Conservation (phyloP, 2,329 filamentous ascomycete genomes). For the Colletotrichum sp. region DNA sequence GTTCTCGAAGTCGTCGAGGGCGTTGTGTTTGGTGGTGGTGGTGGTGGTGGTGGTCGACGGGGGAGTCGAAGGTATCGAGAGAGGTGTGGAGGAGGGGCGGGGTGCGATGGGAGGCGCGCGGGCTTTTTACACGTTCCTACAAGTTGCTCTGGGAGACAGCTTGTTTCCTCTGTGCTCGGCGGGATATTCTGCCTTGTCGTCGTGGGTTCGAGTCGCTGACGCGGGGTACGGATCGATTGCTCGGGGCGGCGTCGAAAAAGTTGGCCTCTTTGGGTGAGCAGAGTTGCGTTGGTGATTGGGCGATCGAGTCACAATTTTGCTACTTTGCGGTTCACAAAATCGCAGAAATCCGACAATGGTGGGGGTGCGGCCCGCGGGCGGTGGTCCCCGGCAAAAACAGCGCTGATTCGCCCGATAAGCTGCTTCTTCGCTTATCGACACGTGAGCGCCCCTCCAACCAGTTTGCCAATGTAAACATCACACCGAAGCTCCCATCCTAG, state of each 20-base stretch:
- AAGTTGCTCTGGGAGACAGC: not conserved
- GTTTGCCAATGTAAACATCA: conserved; percentile 17
- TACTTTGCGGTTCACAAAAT: conserved; percentile 38
- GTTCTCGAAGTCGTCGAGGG: conserved; percentile 31
- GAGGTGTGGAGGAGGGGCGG: conserved; percentile 33
- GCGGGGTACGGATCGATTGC: not conserved
- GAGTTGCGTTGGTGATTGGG: conserved; percentile 25
- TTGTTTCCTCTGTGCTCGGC: conserved; percentile 19
- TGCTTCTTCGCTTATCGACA: conserved; percentile 14
- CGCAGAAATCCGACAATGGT: conserved; percentile 35
- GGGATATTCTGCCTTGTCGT: conserved; percentile 5
- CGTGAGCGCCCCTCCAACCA: conserved; percentile 22
- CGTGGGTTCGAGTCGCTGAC: not conserved
- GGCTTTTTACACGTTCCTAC: conserved; percentile 18
- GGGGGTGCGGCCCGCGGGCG: conserved; percentile 43
- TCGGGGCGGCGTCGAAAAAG: conserved; percentile 8
- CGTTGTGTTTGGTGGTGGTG: conserved; percentile 13
- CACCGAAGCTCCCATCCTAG: conserved; percentile 2
- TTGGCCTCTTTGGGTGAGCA: conserved; percentile 2
- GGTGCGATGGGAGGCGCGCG: conserved; percentile 26
- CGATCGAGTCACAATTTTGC: conserved; percentile 48
- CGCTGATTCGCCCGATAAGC: conserved; percentile 12
- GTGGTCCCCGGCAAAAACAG: conserved; percentile 34
- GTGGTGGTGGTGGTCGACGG: conserved; percentile 19
- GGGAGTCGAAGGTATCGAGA: conserved; percentile 18